phyloP scores from a whole-genome alignment of 2,329 filamentous ascomycete species.

The Falciphora oryzae region DNA sequence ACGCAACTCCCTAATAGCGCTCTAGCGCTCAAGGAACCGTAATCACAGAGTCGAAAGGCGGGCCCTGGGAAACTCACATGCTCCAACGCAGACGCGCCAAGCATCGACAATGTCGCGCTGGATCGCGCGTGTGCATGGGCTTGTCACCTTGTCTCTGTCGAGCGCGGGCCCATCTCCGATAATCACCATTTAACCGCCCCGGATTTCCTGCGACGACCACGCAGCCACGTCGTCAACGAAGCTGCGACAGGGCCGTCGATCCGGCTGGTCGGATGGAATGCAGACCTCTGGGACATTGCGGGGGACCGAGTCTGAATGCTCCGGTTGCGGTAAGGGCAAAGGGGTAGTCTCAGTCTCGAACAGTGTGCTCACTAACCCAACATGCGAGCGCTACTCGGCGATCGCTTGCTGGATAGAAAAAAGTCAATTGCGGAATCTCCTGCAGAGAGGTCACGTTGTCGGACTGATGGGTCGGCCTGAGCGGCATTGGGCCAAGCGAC shows the following conservation, averaged over 20 bases:
- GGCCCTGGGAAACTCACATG: not conserved
- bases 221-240: not conserved
- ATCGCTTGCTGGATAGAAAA: not conserved
- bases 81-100: not conserved
- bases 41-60: not conserved
- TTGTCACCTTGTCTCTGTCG: too few relatives aligned
- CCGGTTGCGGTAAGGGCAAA: not conserved
- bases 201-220: not conserved
- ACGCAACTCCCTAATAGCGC: too few relatives aligned
- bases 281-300: too few relatives aligned
- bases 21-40: too few relatives aligned
- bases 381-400: not conserved
- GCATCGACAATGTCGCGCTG: not conserved
- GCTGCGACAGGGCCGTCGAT: not conserved
- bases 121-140: too few relatives aligned
- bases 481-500: not conserved
- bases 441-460: too few relatives aligned
- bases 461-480: not conserved
- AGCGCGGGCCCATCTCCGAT: not conserved
- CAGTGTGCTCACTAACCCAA: too few relatives aligned
- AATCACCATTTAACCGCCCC: not conserved
- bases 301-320: not conserved
- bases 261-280: too few relatives aligned
- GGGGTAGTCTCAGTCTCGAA: too few relatives aligned
- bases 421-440: not conserved